Conservation (phyloP, 805 yeast genomes). For the Kazachstania africana region DNA sequence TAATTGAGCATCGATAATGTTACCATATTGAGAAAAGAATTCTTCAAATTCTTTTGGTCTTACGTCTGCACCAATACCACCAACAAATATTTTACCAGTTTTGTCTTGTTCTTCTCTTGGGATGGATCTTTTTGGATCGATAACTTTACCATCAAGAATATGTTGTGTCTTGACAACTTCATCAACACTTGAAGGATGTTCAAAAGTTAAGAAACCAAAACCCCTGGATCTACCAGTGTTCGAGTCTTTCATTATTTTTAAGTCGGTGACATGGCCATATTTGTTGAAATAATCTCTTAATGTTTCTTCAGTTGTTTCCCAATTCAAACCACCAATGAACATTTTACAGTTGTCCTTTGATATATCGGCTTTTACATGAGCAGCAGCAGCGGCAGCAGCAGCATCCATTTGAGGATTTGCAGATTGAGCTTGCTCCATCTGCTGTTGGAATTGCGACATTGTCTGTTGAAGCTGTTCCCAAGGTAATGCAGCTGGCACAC, state of each 20-base stretch:
- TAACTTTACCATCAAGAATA: conserved; percentile 86
- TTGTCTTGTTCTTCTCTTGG: conserved; percentile 96
- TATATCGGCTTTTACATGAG: conserved; percentile 36
- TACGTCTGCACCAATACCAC: conserved; percentile 92
- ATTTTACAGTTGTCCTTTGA: conserved; percentile 75
- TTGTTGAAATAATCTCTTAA: conserved; percentile 71
- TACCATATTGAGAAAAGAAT: conserved; percentile 80
- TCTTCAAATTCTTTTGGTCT: conserved; percentile 83
- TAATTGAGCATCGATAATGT: conserved; percentile 87
- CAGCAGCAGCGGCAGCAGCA: conserved; percentile 12
- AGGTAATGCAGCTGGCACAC: conserved; percentile 9
- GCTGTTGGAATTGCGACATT: conserved; percentile 21
- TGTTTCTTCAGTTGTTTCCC: conserved; percentile 94
- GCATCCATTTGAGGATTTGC: conserved; percentile 2
- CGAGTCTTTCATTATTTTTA: conserved; percentile 87
- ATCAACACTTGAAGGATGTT: conserved; percentile 68
- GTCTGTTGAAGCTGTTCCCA: conserved; percentile 27
- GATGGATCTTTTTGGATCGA: conserved; percentile 95
- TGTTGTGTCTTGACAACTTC: conserved; percentile 80
- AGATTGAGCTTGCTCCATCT: background rate
- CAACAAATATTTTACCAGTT: conserved; percentile 93
- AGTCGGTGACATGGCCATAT: conserved; percentile 80
- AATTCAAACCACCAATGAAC: conserved; percentile 94
- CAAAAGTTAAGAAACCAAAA: conserved; percentile 87
- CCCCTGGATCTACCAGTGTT: conserved; percentile 87